Conservation (phyloP, 2,329 filamentous ascomycete genomes). For the Cladosporium phlei region DNA sequence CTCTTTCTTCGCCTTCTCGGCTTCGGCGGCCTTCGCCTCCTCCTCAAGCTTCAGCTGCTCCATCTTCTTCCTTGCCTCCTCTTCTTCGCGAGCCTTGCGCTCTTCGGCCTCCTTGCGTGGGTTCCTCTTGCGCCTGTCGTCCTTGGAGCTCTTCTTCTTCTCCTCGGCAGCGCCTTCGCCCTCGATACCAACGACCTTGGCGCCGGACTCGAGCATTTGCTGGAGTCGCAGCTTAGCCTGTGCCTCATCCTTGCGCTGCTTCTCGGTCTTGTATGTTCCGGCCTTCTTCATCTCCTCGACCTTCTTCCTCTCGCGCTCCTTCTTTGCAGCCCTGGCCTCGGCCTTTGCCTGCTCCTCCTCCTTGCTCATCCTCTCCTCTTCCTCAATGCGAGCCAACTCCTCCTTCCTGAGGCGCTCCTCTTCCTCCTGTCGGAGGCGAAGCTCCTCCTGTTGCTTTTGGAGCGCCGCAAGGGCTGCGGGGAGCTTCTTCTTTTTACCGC, state of each 20-base stretch:
- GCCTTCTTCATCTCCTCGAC: conserved; percentile 84
- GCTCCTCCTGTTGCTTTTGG: conserved; percentile 78
- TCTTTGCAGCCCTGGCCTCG: conserved; percentile 71
- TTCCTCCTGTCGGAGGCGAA: conserved; percentile 63
- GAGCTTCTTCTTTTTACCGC: conserved; percentile 85
- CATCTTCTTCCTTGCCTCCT: conserved; percentile 53
- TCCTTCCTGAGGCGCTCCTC: conserved; percentile 55
- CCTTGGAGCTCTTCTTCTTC: conserved; percentile 74
- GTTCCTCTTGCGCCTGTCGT: conserved; percentile 72
- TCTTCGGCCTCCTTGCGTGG: conserved; percentile 58
- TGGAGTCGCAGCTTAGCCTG: conserved; percentile 74
- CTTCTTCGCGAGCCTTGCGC: conserved; percentile 41
- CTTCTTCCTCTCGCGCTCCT: conserved; percentile 80
- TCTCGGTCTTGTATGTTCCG: conserved; percentile 81
- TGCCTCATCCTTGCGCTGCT: conserved; percentile 76
- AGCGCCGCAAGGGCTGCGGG: conserved; percentile 67
- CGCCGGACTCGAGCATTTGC: conserved; percentile 77
- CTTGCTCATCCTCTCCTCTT: conserved; percentile 58
- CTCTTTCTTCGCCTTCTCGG: conserved; percentile 63
- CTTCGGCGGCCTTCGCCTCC: conserved; percentile 76
- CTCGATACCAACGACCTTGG: conserved; percentile 54
- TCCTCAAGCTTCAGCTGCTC: conserved; percentile 51
- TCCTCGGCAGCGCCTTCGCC: conserved; percentile 58
- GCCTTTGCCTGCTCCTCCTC: conserved; percentile 67
- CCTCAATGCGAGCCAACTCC: conserved; percentile 60